phyloP scores from a whole-genome alignment of 1,139 yeast species.

The Saccharomyces hybrid region DNA sequence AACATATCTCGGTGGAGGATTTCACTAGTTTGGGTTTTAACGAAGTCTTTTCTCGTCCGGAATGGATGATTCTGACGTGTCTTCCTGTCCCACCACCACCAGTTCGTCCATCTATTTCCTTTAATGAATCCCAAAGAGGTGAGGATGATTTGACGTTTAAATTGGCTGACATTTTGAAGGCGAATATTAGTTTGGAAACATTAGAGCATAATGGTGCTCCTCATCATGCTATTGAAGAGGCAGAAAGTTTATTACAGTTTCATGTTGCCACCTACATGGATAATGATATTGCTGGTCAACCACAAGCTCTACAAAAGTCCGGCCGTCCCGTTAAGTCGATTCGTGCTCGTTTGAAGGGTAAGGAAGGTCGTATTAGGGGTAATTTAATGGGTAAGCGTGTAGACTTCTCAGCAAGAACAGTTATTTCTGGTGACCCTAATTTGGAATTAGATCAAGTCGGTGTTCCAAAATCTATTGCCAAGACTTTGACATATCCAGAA shows the following conservation, averaged over 20 bases:
- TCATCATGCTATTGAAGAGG: conserved; percentile 94
- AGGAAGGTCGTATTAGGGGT: conserved; percentile 98
- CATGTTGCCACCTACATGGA: conserved; percentile 99
- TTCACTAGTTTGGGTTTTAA: conserved; percentile 78
- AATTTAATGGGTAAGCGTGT: conserved; percentile 99
- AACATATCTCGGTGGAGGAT: conserved; percentile 83
- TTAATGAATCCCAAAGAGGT: conserved; percentile 95
- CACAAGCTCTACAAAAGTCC: conserved; percentile 96
- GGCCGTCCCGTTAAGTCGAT: conserved; percentile 98
- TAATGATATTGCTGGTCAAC: conserved; percentile 99
- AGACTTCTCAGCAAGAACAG: conserved; percentile 97
- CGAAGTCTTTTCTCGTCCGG: conserved; percentile 96
- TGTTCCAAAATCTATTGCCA: conserved; percentile 94
- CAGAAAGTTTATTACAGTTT: conserved; percentile 89
- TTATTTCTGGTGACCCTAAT: conserved; percentile 98
- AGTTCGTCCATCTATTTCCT: conserved; percentile 96
- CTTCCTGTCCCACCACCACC: conserved; percentile 99
- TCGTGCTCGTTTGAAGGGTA: conserved; percentile 98
- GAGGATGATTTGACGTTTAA: conserved; percentile 98
- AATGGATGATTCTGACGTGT: conserved; percentile 95
- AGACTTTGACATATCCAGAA: conserved; percentile 93
- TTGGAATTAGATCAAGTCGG: conserved; percentile 97
- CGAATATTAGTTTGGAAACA: conserved; percentile 91
- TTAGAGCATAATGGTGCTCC: conserved; percentile 98
- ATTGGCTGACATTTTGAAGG: conserved; percentile 92